Evolutionary conservation across 2,329 filamentous ascomycete genomes (phyloP), one percentile per base, ranked within the genome.

Genomic region (Colletotrichum sojae): DNA sequence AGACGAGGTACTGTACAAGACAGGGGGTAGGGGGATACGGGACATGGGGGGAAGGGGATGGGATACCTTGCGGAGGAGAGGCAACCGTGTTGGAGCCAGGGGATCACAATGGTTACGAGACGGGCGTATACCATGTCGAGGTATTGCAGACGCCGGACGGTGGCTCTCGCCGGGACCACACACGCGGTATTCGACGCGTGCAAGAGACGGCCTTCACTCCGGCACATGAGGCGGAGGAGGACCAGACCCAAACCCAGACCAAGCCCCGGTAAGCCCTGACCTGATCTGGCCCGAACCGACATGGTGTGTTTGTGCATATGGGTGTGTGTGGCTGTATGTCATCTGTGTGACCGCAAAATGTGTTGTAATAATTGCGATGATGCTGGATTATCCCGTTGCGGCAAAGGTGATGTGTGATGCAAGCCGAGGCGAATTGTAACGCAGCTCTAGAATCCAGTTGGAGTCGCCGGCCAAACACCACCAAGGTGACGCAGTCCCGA

Each of bases 401-500:
- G 20, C 39, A 36, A 36, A 49, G 40, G 48, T 51, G 54, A 54
- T 40, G 59, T 53, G 61, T 20, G 20, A 59, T 64, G 22, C 12
- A 22, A 63, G 48, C 22, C 54, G n/a, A 18, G 51, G 25, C 25
- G 31, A 2, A 36, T 36, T 63, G 45, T 22, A 36, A 52, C 12
- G n/a, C 36, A 46, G 18, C 18, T 36, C 9, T 15, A n/a, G 6
- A 55, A 57, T 51, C 66, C 61, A 59, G 40, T 65, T 36, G 66
- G 61, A 69, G 31, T 69, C 48, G 61, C 66, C 54, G 54, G 62
- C 61, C 54, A 36, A 59, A 59, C 66, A 69, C 66, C 66, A 61
- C 43, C 10, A 20, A 15, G 40, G 22, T 57, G 18, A 36, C 31
- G 10, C 31, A 9, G 31, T 8, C 31, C 15, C 40, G 59, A 48